Evolutionary conservation across 1,139 yeast species (phyloP), one percentile per base, ranked within the genome.

Genomic region (Cylindricascospora bacillispora): DNA sequence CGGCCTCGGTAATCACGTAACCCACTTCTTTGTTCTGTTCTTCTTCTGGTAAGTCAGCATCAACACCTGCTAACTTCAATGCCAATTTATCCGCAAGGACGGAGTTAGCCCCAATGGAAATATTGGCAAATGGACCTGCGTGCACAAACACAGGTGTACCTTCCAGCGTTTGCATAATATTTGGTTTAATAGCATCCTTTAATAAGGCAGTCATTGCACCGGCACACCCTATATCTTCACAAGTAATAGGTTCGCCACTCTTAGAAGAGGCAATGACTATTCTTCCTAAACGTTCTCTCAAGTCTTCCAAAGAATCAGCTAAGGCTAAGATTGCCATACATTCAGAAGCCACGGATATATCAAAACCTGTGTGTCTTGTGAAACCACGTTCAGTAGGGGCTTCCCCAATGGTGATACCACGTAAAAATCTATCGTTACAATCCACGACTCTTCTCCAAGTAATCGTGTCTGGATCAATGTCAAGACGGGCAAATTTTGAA

Each of bases 1-100:
- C 98, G 22, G 97, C 97, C 59, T 86, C 97, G 30, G 97, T 86
- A 35, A 86, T 86, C 37, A 86, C 97, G 53, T 76, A 86, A 44
- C 97, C 97, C 44, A 78, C 73, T 45, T 69, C 67, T 37, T 16
- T 16, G 23, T 56, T 54, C 51, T 70, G 70, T 40, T 67, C 71
- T 39, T 65, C 69, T 25, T 62, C 62, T 35, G 64, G 43, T 59
- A 50, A 56, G 52, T 45, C 54, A 12, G 25, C 24, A 16, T 26
- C 21, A n/a, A 27, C 29, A 41, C 74, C 74, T 22, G 65, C 65
- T 44, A 79, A 61, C 47, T 77, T 76, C 54, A 79, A 62, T 3
- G 83, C 86, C 45, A 79, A 60, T 49, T 69, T 67, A 50, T 79
- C 92, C 28, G 89, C 86, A 49, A 78, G 66, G 25, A 78, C 81